Conservation (phyloP, 306 rosid genomes). For the Begonia loranthoides region DNA sequence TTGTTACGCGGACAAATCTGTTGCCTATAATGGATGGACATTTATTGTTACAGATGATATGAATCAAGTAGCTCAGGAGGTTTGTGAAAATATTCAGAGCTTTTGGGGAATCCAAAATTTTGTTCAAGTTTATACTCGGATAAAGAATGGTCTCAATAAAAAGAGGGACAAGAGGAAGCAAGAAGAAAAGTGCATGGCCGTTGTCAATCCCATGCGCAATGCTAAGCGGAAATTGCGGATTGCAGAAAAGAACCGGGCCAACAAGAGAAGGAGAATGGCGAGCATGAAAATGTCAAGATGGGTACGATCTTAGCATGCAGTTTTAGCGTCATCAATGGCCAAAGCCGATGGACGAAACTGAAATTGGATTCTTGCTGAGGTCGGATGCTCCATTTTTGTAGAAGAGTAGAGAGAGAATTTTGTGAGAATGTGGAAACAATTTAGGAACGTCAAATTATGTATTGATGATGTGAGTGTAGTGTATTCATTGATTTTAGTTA, state of each 20-base stretch:
- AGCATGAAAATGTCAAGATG: constrained; percentile 47
- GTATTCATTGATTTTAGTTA: too few relatives aligned
- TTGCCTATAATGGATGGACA: too few relatives aligned
- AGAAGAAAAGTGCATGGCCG: constrained; percentile 80
- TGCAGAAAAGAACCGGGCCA: constrained; percentile 60
- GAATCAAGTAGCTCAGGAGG: constrained; percentile 51
- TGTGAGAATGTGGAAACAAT: too few relatives aligned
- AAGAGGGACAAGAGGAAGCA: constrained; percentile 74
- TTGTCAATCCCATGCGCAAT: constrained; percentile 54
- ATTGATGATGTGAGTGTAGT: too few relatives aligned
- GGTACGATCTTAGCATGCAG: constrained; percentile 11
- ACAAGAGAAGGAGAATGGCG: constrained; percentile 65
- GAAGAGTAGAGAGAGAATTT: too few relatives aligned
- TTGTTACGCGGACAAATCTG: too few relatives aligned
- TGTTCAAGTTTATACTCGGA: constrained; percentile 35
- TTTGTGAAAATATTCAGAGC: constrained; percentile 27
- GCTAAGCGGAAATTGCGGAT: constrained; percentile 63
- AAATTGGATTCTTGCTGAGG: too few relatives aligned
- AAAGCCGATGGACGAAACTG: too few relatives aligned
- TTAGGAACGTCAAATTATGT: too few relatives aligned
- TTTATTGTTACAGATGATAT: constrained; percentile 30
- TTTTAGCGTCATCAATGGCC: constrained; percentile 3
- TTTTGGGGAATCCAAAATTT: constrained; percentile 43
- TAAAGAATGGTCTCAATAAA: constrained; percentile 42
- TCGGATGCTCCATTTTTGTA: too few relatives aligned